A percentile compares a stretch with the other conserved stretches of the same genome.
Conservation (phyloP, 441 rosid genomes). For the Theobroma grandiflorum region DNA sequence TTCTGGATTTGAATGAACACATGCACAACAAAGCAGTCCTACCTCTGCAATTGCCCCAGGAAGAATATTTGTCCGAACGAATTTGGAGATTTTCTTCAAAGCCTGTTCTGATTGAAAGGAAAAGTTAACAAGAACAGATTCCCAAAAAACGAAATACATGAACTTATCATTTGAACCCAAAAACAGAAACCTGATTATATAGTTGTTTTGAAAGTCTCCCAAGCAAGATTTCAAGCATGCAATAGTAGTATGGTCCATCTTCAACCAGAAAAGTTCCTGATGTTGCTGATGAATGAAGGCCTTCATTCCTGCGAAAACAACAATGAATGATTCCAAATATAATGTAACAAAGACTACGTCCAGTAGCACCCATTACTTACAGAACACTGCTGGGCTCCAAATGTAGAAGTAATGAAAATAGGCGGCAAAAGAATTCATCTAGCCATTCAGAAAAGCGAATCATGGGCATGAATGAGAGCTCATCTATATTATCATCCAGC, state of each 20-base stretch:
- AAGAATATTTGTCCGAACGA: slow-evolving; percentile 92
- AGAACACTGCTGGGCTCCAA: slow-evolving; percentile 93
- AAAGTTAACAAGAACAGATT: slow-evolving; percentile 25
- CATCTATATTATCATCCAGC: slow-evolving; percentile 78
- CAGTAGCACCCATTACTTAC: slow-evolving; percentile 58
- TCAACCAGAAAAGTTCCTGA: slow-evolving; percentile 99
- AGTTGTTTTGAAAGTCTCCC: slow-evolving; percentile 92
- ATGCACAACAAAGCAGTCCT: slow-evolving; percentile 99
- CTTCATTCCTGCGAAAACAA: slow-evolving; percentile 81
- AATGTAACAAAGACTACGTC: neutral
- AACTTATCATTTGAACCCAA: slow-evolving; percentile 33
- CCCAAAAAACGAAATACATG: neutral
- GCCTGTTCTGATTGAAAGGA: slow-evolving; percentile 64
- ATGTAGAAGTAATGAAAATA: slow-evolving; percentile 89
- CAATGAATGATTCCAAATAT: slow-evolving; percentile 17
- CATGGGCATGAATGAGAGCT: slow-evolving; percentile 77
- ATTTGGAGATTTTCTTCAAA: slow-evolving; percentile 95
- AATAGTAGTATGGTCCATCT: slow-evolving; percentile 97
- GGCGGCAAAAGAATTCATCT: slow-evolving; percentile 94
- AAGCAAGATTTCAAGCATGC: slow-evolving; percentile 98
- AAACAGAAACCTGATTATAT: slow-evolving; percentile 76
- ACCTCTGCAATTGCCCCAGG: slow-evolving; percentile 99
- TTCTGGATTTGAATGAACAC: slow-evolving; percentile 95
- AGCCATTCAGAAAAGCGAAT: slow-evolving; percentile 94
- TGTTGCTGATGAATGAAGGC: slow-evolving; percentile 89